Evolutionary conservation across 306 rosid genomes (phyloP), one percentile per base, ranked within the genome.

Genomic region (Arachis hypogaea): DNA sequence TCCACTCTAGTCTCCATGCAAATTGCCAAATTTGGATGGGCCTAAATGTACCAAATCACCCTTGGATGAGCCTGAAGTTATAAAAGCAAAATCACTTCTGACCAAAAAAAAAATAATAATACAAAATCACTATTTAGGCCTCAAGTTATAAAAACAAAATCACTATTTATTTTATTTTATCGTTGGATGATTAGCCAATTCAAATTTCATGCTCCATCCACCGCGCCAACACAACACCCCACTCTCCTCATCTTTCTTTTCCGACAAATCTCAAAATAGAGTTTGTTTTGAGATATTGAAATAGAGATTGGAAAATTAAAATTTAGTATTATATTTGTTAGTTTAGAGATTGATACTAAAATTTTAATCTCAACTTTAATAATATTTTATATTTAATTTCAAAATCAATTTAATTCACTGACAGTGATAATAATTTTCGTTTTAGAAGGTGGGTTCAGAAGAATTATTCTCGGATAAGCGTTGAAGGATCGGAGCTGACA

Each of bases 401-500:
- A 60, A 9, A 62, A 49, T 3, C 49, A 7, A 10, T 12, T 45
- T 28, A 9, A 11, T n/a, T 33, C 38, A 18, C 22, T 18, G 22
- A 18, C 22, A 18, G 22, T 2, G 14, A 47, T 47, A 47, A 10
- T 47, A 47, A 5, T 47, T 47, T 47, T 47, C 52, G 11, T 68
- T 75, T 74, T 77, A 84, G 80, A 92, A 88, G 72, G 86, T 45
- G 5, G 76, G 76, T 18, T 55, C 51, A 5, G 97, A 91, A 9
- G 94, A 88, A 72, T 71, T 77, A 40, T 80, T 84, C 0, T 54
- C 68, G 0, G 96, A 91, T 76, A 93, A 86, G 82, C 88, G 88
- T 22, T 77, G 89, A 72, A 89, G 85, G 78, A 51, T 85, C 33
- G 98, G 85, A 59, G 75, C 84, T 47, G 85, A 85, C 41, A 89